Evolutionary conservation across 2,329 filamentous ascomycete species (phyloP).

Genomic region (Aureobasidium sp.): DNA sequence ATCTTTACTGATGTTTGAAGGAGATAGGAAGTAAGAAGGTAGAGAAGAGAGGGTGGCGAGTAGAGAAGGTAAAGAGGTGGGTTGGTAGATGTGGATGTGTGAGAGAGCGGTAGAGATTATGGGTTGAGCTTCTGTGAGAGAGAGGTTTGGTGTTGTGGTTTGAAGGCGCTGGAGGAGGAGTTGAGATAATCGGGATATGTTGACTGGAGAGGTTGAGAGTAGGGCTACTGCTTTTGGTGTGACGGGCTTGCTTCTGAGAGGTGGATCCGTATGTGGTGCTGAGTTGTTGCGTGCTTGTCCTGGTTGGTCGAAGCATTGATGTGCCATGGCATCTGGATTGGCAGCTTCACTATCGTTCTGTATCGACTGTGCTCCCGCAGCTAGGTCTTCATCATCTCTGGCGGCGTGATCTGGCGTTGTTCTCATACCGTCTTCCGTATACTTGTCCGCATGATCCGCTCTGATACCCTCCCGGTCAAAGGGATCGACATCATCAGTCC

Average conservation of each 20-base stretch:
- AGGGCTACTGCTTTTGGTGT: conserved; percentile 46
- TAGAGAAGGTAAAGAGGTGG: conserved; percentile 45
- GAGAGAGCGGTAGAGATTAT: conserved; percentile 37
- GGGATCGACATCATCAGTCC: neutral
- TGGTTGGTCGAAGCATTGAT: neutral
- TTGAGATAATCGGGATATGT: conserved; percentile 40
- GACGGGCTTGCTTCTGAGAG: neutral
- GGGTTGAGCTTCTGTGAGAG: neutral
- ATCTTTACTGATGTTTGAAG: conserved; percentile 39
- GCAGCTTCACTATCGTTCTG: neutral
- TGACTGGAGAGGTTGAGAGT: conserved; percentile 46
- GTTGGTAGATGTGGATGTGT: conserved; percentile 54
- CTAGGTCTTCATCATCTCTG: no score
- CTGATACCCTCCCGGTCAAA: no score
- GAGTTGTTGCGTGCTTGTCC: neutral
- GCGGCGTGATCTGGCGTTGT: neutral
- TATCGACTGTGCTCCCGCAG: no score
- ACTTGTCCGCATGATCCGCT: neutral
- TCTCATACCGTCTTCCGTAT: neutral
- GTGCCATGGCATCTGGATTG: no score
- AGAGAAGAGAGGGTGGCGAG: conserved; percentile 44
- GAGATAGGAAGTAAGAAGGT: conserved; percentile 44
- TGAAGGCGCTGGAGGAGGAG: conserved; percentile 24
- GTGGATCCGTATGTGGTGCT: neutral
- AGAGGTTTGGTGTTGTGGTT: neutral